phyloP scores from a whole-genome alignment of 2,329 filamentous ascomycete genomes.

The Fusarium succisae region DNA sequence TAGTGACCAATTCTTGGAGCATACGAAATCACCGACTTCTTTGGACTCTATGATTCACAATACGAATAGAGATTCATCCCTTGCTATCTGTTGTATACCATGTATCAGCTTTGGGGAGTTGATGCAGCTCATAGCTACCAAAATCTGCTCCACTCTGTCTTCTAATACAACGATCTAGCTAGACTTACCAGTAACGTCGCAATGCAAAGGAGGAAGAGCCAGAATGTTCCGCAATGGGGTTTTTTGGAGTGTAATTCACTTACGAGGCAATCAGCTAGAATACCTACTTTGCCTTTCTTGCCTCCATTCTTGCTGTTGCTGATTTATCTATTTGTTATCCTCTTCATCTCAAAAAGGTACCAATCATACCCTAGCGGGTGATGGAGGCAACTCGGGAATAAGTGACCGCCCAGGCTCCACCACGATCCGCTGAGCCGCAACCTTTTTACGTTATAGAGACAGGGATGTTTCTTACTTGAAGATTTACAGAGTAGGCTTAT shows the following conservation, averaged over 20 bases:
- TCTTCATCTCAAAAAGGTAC: background rate
- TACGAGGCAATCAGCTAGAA: fast-evolving
- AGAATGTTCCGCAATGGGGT: fast-evolving
- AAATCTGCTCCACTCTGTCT: fast-evolving
- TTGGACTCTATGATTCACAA: too few relatives aligned
- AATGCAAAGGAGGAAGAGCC: background rate
- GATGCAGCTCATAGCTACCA: too few relatives aligned
- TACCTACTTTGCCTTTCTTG: fast-evolving
- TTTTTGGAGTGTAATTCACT: fast-evolving
- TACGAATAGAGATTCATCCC: too few relatives aligned
- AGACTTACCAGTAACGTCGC: background rate
- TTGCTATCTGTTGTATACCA: background rate
- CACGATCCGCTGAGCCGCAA: slow-evolving; percentile 14
- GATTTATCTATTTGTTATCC: fast-evolving
- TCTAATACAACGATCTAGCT: fast-evolving
- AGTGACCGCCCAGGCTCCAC: background rate
- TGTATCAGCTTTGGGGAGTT: background rate
- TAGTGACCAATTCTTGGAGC: fast-evolving
- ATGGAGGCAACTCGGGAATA: background rate
- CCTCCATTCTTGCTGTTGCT: too few relatives aligned
- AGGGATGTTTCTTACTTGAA: background rate
- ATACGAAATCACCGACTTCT: fast-evolving
- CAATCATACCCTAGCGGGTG: background rate
- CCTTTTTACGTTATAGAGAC: slow-evolving; percentile 25
- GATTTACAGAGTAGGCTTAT: background rate